These are phyloP conservation scores for Rhodotorula graminis DNA, from an alignment of 768 basidiomycete genomes.

Conservation along the genomic window DNA sequence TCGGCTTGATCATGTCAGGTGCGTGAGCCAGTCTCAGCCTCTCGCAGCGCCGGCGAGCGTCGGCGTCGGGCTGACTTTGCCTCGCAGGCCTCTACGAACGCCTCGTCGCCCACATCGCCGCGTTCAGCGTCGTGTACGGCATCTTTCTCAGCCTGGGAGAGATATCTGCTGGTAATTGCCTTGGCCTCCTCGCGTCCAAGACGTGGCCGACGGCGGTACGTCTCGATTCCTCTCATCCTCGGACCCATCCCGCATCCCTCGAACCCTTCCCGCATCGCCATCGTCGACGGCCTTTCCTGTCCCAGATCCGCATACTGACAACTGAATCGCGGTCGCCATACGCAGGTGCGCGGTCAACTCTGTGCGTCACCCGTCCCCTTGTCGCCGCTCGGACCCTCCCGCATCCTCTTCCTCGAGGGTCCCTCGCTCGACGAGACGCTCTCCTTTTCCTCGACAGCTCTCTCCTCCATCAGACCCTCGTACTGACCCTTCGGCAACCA, in stretches of 20 bases:
- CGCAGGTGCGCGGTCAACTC: conserved; percentile 68
- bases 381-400: too few relatives aligned
- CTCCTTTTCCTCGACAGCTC: too few relatives aligned
- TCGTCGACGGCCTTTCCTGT: too few relatives aligned
- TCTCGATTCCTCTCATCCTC: too few relatives aligned
- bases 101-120: conserved; percentile 34
- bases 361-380: neutral
- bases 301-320: too few relatives aligned
- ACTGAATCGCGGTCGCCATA: too few relatives aligned
- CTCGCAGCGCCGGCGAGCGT: too few relatives aligned
- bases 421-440: too few relatives aligned
- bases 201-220: conserved; percentile 75
- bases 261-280: too few relatives aligned
- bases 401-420: too few relatives aligned
- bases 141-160: conserved; percentile 87
- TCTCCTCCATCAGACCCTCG: neutral
- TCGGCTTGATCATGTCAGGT: conserved; percentile 82
- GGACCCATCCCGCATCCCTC: too few relatives aligned
- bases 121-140: conserved; percentile 67
- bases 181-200: conserved; percentile 68
- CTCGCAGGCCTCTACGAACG: conserved; percentile 66
- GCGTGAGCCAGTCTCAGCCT: conserved; percentile 58
- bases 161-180: conserved; percentile 46
- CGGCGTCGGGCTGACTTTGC: conserved; percentile 52
- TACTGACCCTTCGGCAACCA: too few relatives aligned